phyloP scores from a whole-genome alignment of 2,329 filamentous ascomycete genomes.

The Penicillium oxalicum region DNA sequence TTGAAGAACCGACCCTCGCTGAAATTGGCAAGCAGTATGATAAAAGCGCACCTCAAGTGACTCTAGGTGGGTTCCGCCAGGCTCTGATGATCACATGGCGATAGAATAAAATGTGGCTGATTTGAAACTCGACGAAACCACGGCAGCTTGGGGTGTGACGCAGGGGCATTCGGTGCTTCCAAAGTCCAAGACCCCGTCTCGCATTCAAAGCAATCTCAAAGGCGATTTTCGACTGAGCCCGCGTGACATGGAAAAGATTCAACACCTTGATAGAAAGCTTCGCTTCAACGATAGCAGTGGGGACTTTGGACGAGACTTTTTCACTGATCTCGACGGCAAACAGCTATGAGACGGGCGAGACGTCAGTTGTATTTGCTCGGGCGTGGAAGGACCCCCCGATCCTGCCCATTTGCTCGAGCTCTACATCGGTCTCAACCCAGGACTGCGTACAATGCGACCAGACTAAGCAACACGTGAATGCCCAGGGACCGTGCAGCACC shows the following conservation, averaged over 20 bases:
- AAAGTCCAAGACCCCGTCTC: constrained; percentile 45
- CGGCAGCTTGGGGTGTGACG: constrained; percentile 48
- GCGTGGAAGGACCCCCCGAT: background rate
- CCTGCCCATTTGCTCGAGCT: too few species aligned
- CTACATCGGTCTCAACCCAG: background rate
- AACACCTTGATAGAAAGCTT: constrained; percentile 53
- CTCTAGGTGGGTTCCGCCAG: constrained; percentile 34
- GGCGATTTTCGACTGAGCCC: constrained; percentile 54
- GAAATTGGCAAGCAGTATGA: constrained; percentile 49
- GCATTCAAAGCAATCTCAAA: constrained; percentile 42
- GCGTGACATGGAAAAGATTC: constrained; percentile 54
- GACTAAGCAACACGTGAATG: too few species aligned
- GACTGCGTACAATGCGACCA: too few species aligned
- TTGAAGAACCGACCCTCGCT: constrained; percentile 46
- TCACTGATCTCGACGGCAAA: constrained; percentile 54
- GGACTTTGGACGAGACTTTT: constrained; percentile 55
- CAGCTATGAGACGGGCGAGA: constrained; percentile 9
- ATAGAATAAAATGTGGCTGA: too few species aligned
- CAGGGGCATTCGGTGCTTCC: constrained; percentile 49
- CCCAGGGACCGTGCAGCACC: too few species aligned
- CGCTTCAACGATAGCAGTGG: constrained; percentile 56
- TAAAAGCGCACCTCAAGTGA: constrained; percentile 48
- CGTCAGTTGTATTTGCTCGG: background rate
- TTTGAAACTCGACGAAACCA: too few species aligned
- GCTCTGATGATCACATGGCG: background rate